Conservation (phyloP, 495 filamentous ascomycete genomes). For the Echria macrotheca region DNA sequence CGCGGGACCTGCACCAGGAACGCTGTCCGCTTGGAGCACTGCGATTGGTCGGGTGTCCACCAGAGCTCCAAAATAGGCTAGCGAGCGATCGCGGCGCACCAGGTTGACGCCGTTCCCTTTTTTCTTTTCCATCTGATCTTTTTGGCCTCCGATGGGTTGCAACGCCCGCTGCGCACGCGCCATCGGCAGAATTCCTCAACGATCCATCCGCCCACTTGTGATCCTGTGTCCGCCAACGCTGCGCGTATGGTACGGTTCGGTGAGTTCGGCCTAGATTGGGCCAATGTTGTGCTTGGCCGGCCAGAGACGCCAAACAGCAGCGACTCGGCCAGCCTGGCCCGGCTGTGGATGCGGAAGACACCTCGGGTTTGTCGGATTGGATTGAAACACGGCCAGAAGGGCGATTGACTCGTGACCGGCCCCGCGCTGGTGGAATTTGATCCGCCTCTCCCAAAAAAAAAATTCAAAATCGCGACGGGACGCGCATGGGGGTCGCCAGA, state of each 20-base stretch:
- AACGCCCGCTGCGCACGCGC: not conserved
- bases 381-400: not conserved
- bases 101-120: conserved; percentile 2
- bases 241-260: too few species aligned
- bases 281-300: too few species aligned
- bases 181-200: conserved; percentile 7
- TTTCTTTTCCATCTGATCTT: conserved; percentile 20
- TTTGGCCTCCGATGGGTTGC: conserved; percentile 3
- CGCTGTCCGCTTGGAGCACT: not conserved
- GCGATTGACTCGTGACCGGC: not conserved
- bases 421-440: not conserved
- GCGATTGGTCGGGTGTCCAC: conserved; percentile 7
- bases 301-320: too few species aligned
- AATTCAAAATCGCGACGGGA: conserved; percentile 11
- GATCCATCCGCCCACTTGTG: not conserved
- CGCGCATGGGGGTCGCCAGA: conserved; percentile 2
- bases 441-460: not conserved
- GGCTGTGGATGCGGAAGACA: too few species aligned
- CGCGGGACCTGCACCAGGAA: conserved; percentile 12
- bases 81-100: conserved; percentile 12
- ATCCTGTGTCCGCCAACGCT: too few species aligned
- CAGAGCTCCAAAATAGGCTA: conserved; percentile 14
- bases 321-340: too few species aligned
- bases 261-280: too few species aligned
- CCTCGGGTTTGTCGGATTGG: too few species aligned